These are phyloP conservation scores for Neostapfia colusana DNA, from an alignment of 176 grass and related monocot genomes.

Conservation along the genomic window DNA sequence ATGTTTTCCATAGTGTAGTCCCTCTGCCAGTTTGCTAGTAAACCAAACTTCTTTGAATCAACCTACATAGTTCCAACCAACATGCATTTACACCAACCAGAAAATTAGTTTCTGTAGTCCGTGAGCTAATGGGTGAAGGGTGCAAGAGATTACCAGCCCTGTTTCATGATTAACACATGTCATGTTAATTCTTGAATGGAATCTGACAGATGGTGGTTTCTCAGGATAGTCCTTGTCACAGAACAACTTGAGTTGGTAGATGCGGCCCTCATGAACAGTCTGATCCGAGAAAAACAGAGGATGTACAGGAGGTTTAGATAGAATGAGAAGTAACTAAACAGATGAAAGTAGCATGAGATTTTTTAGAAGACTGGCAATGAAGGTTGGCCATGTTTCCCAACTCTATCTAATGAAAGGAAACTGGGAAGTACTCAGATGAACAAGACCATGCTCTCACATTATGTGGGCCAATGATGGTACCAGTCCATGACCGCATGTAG, in stretches of 20 bases:
- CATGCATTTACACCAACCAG: conserved; percentile 2
- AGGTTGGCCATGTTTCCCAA: background rate
- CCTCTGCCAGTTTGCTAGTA: conserved; percentile 71
- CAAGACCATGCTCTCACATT: conserved; percentile 44
- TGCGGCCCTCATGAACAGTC: conserved; percentile 86
- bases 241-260: conserved; percentile 79
- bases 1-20: conserved; percentile 76
- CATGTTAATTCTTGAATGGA: conserved; percentile 81
- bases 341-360: background rate
- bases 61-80: conserved; percentile 47
- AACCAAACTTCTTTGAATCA: conserved; percentile 67
- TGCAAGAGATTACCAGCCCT: conserved; percentile 47
- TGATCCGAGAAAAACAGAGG: conserved; percentile 26
- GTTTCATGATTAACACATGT: conserved; percentile 71
- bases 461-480: conserved; percentile 76
- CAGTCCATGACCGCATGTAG: conserved; percentile 82
- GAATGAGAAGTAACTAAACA: background rate
- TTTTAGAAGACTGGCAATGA: background rate
- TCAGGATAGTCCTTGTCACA: conserved; percentile 88
- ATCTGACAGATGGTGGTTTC: conserved; percentile 71
- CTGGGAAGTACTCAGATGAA: background rate
- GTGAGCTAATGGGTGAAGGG: background rate
- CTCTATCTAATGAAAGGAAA: background rate
- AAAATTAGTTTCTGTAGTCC: background rate
- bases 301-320: background rate